Conservation (phyloP, 768 basidiomycete species). For the Tricholoma terreum region DNA sequence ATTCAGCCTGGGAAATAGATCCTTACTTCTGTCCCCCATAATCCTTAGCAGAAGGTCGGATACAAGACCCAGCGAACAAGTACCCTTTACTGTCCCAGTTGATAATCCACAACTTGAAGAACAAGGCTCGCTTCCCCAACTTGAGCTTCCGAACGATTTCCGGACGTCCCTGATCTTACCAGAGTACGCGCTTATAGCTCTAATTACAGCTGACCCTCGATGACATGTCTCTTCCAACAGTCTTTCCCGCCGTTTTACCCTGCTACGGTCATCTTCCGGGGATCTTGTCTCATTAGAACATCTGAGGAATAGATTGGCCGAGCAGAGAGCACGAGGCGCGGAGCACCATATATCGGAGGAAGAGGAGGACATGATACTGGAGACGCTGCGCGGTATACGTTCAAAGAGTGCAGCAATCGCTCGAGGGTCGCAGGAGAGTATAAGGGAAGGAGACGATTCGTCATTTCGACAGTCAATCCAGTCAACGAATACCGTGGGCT, state of each 20-base stretch:
- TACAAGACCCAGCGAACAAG: constrained; percentile 45
- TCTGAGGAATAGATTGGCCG: constrained; percentile 64
- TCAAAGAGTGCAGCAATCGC: constrained; percentile 27
- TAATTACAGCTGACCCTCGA: constrained; percentile 7
- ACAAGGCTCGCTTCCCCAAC: constrained; percentile 45
- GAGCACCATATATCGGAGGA: constrained; percentile 71
- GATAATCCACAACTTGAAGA: constrained; percentile 30
- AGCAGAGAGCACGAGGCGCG: constrained; percentile 70
- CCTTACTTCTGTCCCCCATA: constrained; percentile 24
- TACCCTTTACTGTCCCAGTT: constrained; percentile 28
- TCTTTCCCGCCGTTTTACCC: constrained; percentile 77
- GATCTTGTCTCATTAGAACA: constrained; percentile 64
- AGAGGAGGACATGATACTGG: constrained; percentile 82
- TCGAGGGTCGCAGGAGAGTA: constrained; percentile 35
- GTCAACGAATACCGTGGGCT: constrained; percentile 32
- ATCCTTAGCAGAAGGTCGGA: constrained; percentile 74
- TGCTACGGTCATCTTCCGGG: constrained; percentile 67
- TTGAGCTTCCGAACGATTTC: constrained; percentile 74
- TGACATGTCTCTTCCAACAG: constrained; percentile 39
- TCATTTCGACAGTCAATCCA: constrained; percentile 26
- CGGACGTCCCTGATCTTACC: constrained; percentile 84
- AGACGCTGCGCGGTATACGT: constrained; percentile 56
- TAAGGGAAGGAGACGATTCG: constrained; percentile 26
- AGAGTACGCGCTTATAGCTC: constrained; percentile 53
- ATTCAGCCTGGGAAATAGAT: constrained; percentile 21